These are phyloP conservation scores for Cladosporium sp. DNA, from an alignment of 2,329 filamentous ascomycete genomes.

Conservation along the genomic window DNA sequence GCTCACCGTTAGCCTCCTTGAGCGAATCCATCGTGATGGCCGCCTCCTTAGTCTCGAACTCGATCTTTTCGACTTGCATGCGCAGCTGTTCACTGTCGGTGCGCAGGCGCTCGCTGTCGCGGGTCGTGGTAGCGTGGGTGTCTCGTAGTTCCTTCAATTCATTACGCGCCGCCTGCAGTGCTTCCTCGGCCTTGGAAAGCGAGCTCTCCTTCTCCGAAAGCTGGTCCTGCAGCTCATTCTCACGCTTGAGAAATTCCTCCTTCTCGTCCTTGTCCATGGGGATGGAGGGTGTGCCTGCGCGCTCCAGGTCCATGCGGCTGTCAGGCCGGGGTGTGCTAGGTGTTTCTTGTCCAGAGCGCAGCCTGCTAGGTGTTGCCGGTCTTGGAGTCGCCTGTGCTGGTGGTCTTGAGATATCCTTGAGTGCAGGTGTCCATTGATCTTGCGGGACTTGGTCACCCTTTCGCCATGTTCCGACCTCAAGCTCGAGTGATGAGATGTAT, in stretches of 20 bases:
- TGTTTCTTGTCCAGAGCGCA: conserved; percentile 44
- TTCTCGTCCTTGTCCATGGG: conserved; percentile 93
- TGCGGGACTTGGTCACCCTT: conserved; percentile 82
- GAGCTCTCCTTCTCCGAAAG: conserved; percentile 87
- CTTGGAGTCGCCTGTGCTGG: conserved; percentile 44
- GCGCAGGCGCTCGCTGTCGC: conserved; percentile 84
- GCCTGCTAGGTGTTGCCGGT: conserved; percentile 58
- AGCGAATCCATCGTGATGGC: conserved; percentile 96
- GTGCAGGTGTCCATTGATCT: conserved; percentile 78
- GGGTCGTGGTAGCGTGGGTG: conserved; percentile 74
- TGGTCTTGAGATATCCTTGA: conserved; percentile 40
- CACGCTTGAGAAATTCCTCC: conserved; percentile 89
- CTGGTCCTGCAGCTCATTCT: conserved; percentile 97
- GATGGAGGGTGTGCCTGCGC: conserved; percentile 80
- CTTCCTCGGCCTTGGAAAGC: conserved; percentile 74
- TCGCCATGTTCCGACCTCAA: conserved; percentile 83
- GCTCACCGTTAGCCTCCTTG: conserved; percentile 91
- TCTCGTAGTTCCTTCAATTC: conserved; percentile 84
- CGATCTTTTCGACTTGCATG: conserved; percentile 94
- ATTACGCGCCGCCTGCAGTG: conserved; percentile 76
- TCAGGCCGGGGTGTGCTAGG: conserved; percentile 55
- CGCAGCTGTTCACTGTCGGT: conserved; percentile 87
- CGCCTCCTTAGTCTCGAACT: conserved; percentile 94
- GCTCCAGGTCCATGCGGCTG: conserved; percentile 65
- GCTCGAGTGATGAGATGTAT: conserved; percentile 79